A percentile compares a stretch with the other conserved stretches of the same genome.
Conservation (phyloP, 768 basidiomycete genomes). For the Glaciozyma antarctica region DNA sequence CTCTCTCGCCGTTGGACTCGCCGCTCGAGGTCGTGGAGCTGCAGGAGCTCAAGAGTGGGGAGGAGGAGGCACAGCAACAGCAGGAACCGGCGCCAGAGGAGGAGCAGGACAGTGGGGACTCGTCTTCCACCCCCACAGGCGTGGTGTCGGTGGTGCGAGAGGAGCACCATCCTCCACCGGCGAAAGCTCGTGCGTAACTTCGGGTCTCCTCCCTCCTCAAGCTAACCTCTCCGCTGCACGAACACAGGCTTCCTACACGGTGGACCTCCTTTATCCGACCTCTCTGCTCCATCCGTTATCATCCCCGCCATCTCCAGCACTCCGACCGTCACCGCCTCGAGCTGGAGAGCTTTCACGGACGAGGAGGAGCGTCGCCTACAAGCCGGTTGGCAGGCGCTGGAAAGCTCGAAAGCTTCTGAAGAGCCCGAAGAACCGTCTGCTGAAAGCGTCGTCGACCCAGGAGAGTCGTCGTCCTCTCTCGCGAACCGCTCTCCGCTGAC, state of each 20-base stretch:
- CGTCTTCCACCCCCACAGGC: no score
- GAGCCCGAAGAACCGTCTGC: not conserved
- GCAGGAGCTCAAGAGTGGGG: not conserved
- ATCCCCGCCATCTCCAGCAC: not conserved
- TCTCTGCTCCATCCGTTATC: conserved; percentile 17
- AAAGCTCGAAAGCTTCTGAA: not conserved
- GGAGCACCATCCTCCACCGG: not conserved
- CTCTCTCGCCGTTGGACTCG: no score
- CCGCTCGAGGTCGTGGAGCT: no score
- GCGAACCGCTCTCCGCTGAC: no score
- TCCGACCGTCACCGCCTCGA: conserved; percentile 9
- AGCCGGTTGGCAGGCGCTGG: not conserved
- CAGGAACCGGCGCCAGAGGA: no score
- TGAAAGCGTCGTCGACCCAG: not conserved
- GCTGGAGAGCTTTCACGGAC: conserved; percentile 28
- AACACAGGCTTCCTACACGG: conserved; percentile 17
- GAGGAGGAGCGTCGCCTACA: conserved; percentile 24
- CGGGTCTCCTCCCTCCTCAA: conserved; percentile 1
- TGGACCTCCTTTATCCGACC: conserved; percentile 18
- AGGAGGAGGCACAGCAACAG: not conserved
- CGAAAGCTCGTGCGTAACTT: not conserved
- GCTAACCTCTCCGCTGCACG: not conserved
- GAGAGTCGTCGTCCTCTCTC: not conserved
- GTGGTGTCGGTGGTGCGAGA: no score
- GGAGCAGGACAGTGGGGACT: no score